Percentiles rank a stretch among this genome's conserved stretches.
These are phyloP conservation scores for Microbotryum lychnidis-dioicae DNA, from an alignment of 1,284 basidiomycete species.

Conservation along the genomic window DNA sequence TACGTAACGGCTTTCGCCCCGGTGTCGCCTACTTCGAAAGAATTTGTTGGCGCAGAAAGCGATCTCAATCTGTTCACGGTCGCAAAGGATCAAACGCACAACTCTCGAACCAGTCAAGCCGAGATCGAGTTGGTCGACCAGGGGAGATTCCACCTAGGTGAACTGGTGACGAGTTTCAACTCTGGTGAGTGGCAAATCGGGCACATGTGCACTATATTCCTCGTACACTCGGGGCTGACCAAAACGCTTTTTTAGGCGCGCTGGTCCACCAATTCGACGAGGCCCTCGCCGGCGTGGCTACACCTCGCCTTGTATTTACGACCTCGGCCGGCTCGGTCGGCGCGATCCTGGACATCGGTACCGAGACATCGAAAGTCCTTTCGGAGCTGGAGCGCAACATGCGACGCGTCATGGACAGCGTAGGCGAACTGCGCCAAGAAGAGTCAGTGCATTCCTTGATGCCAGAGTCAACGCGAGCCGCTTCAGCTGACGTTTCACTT, in stretches of 20 bases:
- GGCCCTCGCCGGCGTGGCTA: slow-evolving; percentile 26
- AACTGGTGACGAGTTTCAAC: slow-evolving; percentile 42
- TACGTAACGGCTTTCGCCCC: slow-evolving; percentile 71
- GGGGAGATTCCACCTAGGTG: slow-evolving; percentile 44
- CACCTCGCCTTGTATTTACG: slow-evolving; percentile 56
- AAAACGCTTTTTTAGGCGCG: slow-evolving; percentile 3
- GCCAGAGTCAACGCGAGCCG: neutral
- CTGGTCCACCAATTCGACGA: slow-evolving; percentile 12
- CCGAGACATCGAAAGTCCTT: slow-evolving; percentile 55
- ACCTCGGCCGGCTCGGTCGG: slow-evolving; percentile 74
- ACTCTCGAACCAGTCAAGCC: no score
- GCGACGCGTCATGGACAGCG: slow-evolving; percentile 49
- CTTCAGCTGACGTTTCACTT: neutral
- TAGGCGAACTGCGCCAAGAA: slow-evolving; percentile 57
- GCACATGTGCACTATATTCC: no score
- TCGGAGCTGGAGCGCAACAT: slow-evolving; percentile 72
- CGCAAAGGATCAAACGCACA: slow-evolving; percentile 35
- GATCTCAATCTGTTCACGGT: slow-evolving; percentile 65
- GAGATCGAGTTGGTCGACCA: slow-evolving; percentile 3
- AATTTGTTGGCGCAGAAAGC: slow-evolving; percentile 45
- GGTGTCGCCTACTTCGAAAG: slow-evolving; percentile 36
- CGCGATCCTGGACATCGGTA: slow-evolving; percentile 58
- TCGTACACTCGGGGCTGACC: no score
- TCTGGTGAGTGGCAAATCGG: slow-evolving; percentile 32
- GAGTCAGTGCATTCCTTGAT: slow-evolving; percentile 46